These are phyloP conservation scores for Yamadazyma akitaensis DNA, from an alignment of 805 yeast species.

Conservation along the genomic window DNA sequence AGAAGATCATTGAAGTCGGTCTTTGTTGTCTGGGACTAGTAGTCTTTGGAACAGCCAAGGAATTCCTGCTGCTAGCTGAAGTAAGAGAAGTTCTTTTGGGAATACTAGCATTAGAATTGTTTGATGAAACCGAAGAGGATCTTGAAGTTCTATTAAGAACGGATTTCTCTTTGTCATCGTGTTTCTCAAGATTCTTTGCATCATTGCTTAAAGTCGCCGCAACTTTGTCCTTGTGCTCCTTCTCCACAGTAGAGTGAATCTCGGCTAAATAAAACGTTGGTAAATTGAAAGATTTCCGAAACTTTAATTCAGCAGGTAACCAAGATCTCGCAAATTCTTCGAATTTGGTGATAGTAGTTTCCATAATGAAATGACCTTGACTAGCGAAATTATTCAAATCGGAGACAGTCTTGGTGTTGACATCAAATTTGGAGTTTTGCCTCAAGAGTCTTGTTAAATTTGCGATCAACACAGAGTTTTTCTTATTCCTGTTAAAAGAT, in stretches of 20 bases:
- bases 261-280: conserved; percentile 12
- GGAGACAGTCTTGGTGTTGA: conserved; percentile 31
- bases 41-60: conserved; percentile 10
- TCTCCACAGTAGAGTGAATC: conserved; percentile 12
- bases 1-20: conserved; percentile 27
- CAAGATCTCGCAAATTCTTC: conserved; percentile 40
- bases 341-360: conserved; percentile 27
- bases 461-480: conserved; percentile 48
- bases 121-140: conserved; percentile 26
- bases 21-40: conserved; percentile 13
- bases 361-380: conserved; percentile 34
- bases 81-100: conserved; percentile 17
- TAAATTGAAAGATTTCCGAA: conserved; percentile 35
- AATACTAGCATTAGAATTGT: conserved; percentile 7
- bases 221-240: not conserved
- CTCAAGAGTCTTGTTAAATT: conserved; percentile 45
- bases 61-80: conserved; percentile 16
- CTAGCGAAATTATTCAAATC: conserved; percentile 41
- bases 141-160: conserved; percentile 19
- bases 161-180: conserved; percentile 7
- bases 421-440: conserved; percentile 33
- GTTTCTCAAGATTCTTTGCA: conserved; percentile 17
- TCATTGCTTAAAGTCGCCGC: conserved; percentile 1
- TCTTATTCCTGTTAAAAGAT: conserved; percentile 41
- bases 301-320: conserved; percentile 41